Base-by-base conservation (phyloP, 106 monocot species). In the Dendrobium officinale region DNA sequence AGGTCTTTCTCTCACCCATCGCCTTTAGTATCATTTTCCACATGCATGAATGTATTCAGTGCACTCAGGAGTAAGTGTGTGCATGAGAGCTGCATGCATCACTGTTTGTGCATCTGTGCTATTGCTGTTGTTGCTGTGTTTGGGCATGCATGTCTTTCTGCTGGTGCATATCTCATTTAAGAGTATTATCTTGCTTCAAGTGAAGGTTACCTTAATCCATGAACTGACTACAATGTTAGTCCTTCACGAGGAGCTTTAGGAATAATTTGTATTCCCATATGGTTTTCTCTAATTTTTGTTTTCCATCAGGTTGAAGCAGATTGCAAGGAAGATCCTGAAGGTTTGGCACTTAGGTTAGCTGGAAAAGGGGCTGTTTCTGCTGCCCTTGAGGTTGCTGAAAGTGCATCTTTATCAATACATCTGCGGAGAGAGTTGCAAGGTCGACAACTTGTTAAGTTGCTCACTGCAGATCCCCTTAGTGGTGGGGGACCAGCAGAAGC, bases 401-500 rank as follows among this genome's bases (percentile, higher is more conserved):
- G 92, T 86, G 88, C 94, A 82, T 86, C 90, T 64, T 82, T 94
- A 79, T 88, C 94, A 18, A 84, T 90, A 83, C 89, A 90, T 87
- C 85, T 97, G 81, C 87, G 94, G 31, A 86, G 94, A 81, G 97
- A 98, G 86, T 80, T 98, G 79, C 93, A 97, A 79, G 96, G 92
- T 26, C 81, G 92, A 41, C 96, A 97, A 80, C 94, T 97, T 74
- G 96, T 97, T 73, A 97, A 97, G 80, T 85, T 97, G 79, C 87
- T 97, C 15, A 94, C 90, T 41, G 81, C 90, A 55, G 94, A 97
- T 83, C 96, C 96, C 80, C 90, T 96, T 77, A 94, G 85, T 89
- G 96, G 96, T 79, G 96, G 96, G 24, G 96, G 96, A 40, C 96
- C 96, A 40, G 96, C 93, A 29, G 88, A 89, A 74, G 96, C 96